Percentiles rank a stretch among this genome's conserved stretches.
Conservation (phyloP, 139 green algal species). For the Monoraphidium neglectum region DNA sequence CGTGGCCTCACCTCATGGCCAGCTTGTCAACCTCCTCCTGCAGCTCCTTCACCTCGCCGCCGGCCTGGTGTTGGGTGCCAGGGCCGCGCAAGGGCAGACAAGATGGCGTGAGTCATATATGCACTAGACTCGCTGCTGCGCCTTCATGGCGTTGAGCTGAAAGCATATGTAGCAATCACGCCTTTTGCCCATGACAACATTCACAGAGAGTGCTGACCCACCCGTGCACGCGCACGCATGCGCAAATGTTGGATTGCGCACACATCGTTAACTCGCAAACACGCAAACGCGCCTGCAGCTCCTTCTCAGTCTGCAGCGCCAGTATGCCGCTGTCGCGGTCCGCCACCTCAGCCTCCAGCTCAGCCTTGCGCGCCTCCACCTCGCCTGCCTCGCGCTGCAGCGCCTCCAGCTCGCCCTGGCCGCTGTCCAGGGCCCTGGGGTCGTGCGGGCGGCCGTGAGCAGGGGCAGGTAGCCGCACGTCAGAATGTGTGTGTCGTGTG, state of each 20-base stretch:
- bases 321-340: conserved; percentile 34
- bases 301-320: conserved; percentile 54
- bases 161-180: too few species aligned
- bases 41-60: conserved; percentile 61
- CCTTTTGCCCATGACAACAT: too few species aligned
- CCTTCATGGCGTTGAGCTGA: too few species aligned
- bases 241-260: too few species aligned
- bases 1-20: conserved; percentile 38
- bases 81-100: too few species aligned
- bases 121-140: too few species aligned
- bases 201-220: too few species aligned
- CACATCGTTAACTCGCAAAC: too few species aligned
- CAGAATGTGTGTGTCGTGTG: not conserved
- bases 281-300: conserved; percentile 52
- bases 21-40: conserved; percentile 47
- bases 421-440: conserved; percentile 20
- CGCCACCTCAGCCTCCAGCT: conserved; percentile 44
- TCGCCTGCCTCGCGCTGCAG: conserved; percentile 10
- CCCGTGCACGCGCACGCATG: too few species aligned
- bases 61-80: too few species aligned
- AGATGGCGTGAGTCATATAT: too few species aligned
- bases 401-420: conserved; percentile 44
- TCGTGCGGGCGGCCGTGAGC: not conserved
- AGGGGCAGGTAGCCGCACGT: not conserved
- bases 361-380: conserved; percentile 30